These are phyloP conservation scores for Mycena vulgaris DNA, from an alignment of 768 basidiomycete genomes.

Conservation along the genomic window DNA sequence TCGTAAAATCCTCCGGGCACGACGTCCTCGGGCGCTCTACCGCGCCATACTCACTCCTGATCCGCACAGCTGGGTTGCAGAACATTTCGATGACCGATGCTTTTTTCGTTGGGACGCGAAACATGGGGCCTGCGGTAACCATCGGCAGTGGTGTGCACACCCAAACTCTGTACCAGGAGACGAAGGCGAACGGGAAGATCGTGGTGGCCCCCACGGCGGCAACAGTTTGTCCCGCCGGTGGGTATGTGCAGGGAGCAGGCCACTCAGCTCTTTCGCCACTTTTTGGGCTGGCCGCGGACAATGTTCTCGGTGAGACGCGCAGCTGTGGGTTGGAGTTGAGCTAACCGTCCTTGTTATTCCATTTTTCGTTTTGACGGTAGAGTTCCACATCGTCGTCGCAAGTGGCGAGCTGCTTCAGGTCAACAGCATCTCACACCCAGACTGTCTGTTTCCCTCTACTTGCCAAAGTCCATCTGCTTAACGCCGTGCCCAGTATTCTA, in stretches of 20 bases:
- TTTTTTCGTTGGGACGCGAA: slow-evolving; percentile 31
- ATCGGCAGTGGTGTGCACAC: slow-evolving; percentile 47
- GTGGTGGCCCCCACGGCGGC: slow-evolving; percentile 46
- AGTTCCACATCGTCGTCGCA: no score
- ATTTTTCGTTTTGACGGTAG: background rate
- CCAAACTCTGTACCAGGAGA: slow-evolving; percentile 39
- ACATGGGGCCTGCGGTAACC: slow-evolving; percentile 47
- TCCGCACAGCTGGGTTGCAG: slow-evolving; percentile 49
- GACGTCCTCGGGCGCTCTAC: slow-evolving; percentile 56
- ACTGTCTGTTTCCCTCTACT: slow-evolving; percentile 10
- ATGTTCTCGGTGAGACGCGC: no score
- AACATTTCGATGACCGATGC: slow-evolving; percentile 43
- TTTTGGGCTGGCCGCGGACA: no score
- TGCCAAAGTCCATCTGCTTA: background rate
- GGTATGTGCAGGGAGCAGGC: slow-evolving; percentile 1
- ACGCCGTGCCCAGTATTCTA: slow-evolving; percentile 31
- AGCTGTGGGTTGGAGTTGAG: background rate
- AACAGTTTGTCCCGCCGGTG: slow-evolving; percentile 48
- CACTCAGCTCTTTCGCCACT: slow-evolving; percentile 38
- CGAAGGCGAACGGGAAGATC: slow-evolving; percentile 42
- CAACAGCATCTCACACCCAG: slow-evolving; percentile 20
- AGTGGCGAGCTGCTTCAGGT: no score
- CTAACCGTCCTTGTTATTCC: background rate
- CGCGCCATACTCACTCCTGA: slow-evolving; percentile 48
- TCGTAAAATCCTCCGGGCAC: slow-evolving; percentile 52